phyloP scores from a whole-genome alignment of 1,284 basidiomycete species.

The Leccinum angustisporum region DNA sequence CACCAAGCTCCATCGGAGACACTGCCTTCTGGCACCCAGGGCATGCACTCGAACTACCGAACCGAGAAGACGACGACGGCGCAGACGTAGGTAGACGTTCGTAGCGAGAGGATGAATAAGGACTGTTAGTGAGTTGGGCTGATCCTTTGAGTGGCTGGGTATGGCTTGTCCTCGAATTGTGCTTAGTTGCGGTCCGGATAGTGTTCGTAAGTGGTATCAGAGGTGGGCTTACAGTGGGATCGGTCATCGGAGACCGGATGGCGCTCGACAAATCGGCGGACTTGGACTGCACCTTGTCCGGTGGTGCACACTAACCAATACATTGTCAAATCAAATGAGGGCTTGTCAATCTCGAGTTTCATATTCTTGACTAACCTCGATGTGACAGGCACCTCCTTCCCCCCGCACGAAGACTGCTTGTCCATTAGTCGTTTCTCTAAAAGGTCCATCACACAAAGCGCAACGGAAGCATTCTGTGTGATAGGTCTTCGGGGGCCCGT shows the following conservation, averaged over 20 bases:
- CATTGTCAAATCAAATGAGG: slow-evolving; percentile 11
- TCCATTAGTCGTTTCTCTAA: slow-evolving; percentile 59
- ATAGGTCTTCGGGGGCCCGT: slow-evolving; percentile 53
- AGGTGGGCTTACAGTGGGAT: slow-evolving; percentile 20
- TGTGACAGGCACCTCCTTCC: slow-evolving; percentile 66
- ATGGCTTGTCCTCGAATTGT: slow-evolving; percentile 18
- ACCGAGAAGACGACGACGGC: slow-evolving; percentile 53
- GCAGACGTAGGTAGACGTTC: slow-evolving; percentile 45
- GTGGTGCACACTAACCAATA: slow-evolving; percentile 60
- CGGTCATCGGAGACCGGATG: slow-evolving; percentile 23
- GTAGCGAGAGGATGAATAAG: slow-evolving; percentile 45
- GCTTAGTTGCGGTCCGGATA: slow-evolving; percentile 25
- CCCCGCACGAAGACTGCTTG: slow-evolving; percentile 67
- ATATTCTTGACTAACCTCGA: slow-evolving; percentile 50
- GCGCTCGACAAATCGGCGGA: slow-evolving; percentile 26
- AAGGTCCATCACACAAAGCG: slow-evolving; percentile 57
- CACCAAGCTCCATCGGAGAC: slow-evolving; percentile 52
- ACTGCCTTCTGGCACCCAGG: slow-evolving; percentile 72
- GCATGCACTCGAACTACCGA: slow-evolving; percentile 63
- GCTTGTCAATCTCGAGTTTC: not conserved
- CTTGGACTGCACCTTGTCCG: slow-evolving; percentile 45
- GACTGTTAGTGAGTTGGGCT: slow-evolving; percentile 12
- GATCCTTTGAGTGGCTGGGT: slow-evolving; percentile 14
- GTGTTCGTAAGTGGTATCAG: slow-evolving; percentile 24
- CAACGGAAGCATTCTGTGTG: slow-evolving; percentile 76